Conservation (phyloP, 495 filamentous ascomycete genomes). For the Xylaria scruposa region DNA sequence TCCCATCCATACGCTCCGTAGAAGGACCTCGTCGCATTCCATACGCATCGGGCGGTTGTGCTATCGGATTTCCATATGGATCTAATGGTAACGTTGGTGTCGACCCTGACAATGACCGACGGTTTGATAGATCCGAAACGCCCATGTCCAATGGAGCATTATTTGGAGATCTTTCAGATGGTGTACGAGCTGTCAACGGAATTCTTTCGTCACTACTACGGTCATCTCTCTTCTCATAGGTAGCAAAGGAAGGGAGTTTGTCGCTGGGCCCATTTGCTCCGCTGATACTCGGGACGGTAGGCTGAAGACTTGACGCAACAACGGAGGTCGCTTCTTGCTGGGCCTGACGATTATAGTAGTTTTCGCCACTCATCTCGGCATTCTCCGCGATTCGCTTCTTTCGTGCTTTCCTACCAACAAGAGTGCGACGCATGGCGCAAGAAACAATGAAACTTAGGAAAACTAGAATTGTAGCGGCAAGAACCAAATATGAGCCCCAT, state of each 20-base stretch:
- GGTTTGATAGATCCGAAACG: constrained; percentile 43
- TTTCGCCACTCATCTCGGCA: constrained; percentile 92
- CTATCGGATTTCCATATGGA: constrained; percentile 70
- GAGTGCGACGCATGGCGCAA: constrained; percentile 95
- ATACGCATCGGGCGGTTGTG: constrained; percentile 54
- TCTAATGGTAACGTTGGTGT: constrained; percentile 60
- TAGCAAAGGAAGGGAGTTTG: constrained; percentile 74
- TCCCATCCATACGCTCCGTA: constrained; percentile 63
- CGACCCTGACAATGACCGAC: constrained; percentile 35
- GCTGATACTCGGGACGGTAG: constrained; percentile 61
- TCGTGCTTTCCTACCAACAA: constrained; percentile 89
- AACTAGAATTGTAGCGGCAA: constrained; percentile 88
- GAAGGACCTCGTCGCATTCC: constrained; percentile 66
- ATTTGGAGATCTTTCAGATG: constrained; percentile 55
- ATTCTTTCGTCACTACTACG: constrained; percentile 77
- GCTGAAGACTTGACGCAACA: constrained; percentile 54
- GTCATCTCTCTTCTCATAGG: constrained; percentile 73
- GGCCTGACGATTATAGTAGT: constrained; percentile 81
- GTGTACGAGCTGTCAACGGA: constrained; percentile 73
- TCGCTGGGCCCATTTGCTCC: constrained; percentile 60
- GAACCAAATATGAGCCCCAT: constrained; percentile 95
- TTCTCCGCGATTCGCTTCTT: constrained; percentile 92
- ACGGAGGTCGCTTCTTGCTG: constrained; percentile 51
- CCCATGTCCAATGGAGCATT: constrained; percentile 42
- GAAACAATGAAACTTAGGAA: constrained; percentile 83